phyloP scores from a whole-genome alignment of 139 green algal genomes.

The Chlamydomonas schloesseri region DNA sequence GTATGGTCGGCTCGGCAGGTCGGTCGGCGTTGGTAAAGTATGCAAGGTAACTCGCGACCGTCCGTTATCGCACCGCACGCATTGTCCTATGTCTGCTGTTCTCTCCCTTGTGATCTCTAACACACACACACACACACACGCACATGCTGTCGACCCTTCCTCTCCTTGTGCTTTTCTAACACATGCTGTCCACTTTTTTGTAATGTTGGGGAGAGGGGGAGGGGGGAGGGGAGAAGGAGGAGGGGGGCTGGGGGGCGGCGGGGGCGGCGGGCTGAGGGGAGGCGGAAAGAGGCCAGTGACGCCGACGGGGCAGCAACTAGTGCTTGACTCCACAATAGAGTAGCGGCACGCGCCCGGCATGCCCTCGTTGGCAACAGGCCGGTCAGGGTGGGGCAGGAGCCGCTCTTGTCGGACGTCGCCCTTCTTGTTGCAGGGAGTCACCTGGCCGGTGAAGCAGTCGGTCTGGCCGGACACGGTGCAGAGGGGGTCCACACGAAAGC shows the following conservation, averaged over 20 bases:
- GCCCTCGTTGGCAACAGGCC: background rate
- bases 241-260: background rate
- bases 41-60: too few species aligned
- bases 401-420: background rate
- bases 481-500: conserved; percentile 14
- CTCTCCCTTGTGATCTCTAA: too few species aligned
- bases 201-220: background rate
- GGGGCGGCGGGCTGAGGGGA: background rate
- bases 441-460: conserved; percentile 27
- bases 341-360: conserved; percentile 40
- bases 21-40: too few species aligned
- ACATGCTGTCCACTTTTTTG: too few species aligned
- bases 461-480: background rate
- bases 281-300: conserved; percentile 31
- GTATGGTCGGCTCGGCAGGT: too few species aligned
- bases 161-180: too few species aligned
- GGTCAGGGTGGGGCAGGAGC: background rate
- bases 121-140: too few species aligned
- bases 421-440: background rate
- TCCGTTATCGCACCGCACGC: too few species aligned
- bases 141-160: too few species aligned
- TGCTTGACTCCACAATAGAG: conserved; percentile 23
- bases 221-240: background rate
- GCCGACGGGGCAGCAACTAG: conserved; percentile 49
- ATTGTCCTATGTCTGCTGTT: too few species aligned